These are phyloP conservation scores for Citeromyces matritensis DNA, from an alignment of 805 yeast genomes.

Conservation along the genomic window DNA sequence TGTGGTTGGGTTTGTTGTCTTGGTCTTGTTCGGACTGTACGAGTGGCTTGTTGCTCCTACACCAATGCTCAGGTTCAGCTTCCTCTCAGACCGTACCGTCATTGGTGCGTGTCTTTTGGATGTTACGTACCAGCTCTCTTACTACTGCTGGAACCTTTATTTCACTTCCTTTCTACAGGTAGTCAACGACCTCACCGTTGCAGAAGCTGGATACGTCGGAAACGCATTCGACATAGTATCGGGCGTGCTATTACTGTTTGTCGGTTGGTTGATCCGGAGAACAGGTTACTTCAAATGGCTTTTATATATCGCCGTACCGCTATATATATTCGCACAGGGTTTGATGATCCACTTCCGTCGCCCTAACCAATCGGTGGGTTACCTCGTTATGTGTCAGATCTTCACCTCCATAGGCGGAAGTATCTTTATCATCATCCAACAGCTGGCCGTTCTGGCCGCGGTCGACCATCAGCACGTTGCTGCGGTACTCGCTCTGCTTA, in stretches of 20 bases:
- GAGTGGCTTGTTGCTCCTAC: constrained; percentile 15
- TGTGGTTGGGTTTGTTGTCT: constrained; percentile 20
- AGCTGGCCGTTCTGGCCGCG: constrained; percentile 19
- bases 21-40: constrained; percentile 17
- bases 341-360: constrained; percentile 12
- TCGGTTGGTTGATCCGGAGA: constrained; percentile 9
- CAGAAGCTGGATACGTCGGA: constrained; percentile 11
- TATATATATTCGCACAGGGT: constrained; percentile 10
- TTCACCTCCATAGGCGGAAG: constrained; percentile 25
- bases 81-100: constrained; percentile 11
- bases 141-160: constrained; percentile 11
- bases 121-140: constrained; percentile 7
- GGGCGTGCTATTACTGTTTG: constrained; percentile 8
- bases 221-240: constrained; percentile 11
- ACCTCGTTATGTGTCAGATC: constrained; percentile 14
- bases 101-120: constrained; percentile 10
- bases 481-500: constrained; percentile 18
- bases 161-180: constrained; percentile 8
- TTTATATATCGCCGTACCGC: constrained; percentile 8
- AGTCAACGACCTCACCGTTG: constrained; percentile 8
- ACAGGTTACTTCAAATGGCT: constrained; percentile 9
- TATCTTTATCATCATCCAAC: constrained; percentile 13
- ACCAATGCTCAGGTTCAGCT: constrained; percentile 11
- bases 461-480: constrained; percentile 26
- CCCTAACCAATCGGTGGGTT: constrained; percentile 7